Percentiles rank a stretch among this genome's conserved stretches.
phyloP scores from a whole-genome alignment of 192 early-diverging fungal species.

The Backusella psychrophila region DNA sequence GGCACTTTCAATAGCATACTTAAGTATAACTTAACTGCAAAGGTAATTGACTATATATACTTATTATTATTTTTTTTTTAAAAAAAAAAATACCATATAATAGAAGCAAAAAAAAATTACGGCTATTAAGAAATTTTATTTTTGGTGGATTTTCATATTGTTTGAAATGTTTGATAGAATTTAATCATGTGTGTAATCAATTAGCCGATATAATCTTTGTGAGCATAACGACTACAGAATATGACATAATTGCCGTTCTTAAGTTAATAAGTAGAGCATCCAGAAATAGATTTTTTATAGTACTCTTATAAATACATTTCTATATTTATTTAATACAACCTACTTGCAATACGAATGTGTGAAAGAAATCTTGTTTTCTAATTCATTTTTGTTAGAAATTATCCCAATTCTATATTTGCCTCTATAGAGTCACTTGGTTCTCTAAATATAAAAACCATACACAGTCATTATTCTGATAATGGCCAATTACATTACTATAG shows the following conservation, averaged over 20 bases:
- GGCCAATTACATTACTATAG: neutral
- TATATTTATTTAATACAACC: neutral
- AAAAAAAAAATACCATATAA: neutral
- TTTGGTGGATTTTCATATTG: neutral
- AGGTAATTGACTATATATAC: neutral
- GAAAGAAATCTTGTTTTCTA: neutral
- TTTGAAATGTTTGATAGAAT: neutral
- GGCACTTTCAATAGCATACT: neutral
- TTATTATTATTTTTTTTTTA: neutral
- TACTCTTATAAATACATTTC: neutral
- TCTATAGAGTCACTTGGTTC: neutral
- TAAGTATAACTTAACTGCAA: neutral
- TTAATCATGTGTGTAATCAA: neutral
- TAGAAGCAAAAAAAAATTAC: neutral
- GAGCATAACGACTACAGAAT: neutral
- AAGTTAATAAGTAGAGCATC: neutral
- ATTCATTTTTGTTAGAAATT: too few relatives aligned
- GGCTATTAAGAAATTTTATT: neutral
- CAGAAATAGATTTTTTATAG: neutral
- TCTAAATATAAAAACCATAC: neutral
- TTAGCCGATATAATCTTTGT: neutral
- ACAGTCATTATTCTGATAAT: neutral
- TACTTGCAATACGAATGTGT: neutral
- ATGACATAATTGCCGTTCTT: neutral
- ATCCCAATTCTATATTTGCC: neutral